These are phyloP conservation scores for Hypoxylon sp. DNA, from an alignment of 2,329 filamentous ascomycete genomes.

Conservation along the genomic window DNA sequence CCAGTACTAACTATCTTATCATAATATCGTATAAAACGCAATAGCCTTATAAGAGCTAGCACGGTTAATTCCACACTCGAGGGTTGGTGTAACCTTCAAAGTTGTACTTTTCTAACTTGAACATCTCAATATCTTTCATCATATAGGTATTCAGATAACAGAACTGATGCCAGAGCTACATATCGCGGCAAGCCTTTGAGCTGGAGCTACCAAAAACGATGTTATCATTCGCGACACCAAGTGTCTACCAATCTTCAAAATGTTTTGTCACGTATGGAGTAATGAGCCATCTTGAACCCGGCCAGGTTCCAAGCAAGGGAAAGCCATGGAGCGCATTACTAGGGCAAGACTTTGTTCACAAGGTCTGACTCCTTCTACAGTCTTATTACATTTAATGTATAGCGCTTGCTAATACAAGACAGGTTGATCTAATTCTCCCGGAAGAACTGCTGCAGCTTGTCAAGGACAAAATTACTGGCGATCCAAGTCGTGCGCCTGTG, in stretches of 20 bases:
- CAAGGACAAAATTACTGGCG: slow-evolving; percentile 64
- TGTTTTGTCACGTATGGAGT: slow-evolving; percentile 80
- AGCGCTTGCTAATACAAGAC: background rate
- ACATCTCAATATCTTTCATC: background rate
- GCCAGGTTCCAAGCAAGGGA: slow-evolving; percentile 78
- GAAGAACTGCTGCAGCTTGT: slow-evolving; percentile 71
- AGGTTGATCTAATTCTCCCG: slow-evolving; percentile 82
- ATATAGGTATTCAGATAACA: background rate
- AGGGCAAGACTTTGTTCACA: slow-evolving; percentile 77
- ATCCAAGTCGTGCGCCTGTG: slow-evolving; percentile 54
- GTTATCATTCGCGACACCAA: slow-evolving; percentile 62
- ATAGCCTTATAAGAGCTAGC: background rate
- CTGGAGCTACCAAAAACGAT: slow-evolving; percentile 52
- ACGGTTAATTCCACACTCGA: slow-evolving; percentile 11
- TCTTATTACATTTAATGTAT: background rate
- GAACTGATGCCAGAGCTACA: background rate
- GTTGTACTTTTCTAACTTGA: slow-evolving; percentile 8
- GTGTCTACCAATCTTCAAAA: slow-evolving; percentile 72
- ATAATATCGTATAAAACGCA: slow-evolving; percentile 1
- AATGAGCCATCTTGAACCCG: slow-evolving; percentile 78
- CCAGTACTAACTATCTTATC: background rate
- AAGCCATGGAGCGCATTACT: slow-evolving; percentile 82
- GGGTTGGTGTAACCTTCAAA: slow-evolving; percentile 19
- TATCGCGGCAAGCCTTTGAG: background rate
- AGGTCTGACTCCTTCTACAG: slow-evolving; percentile 59